phyloP scores from a whole-genome alignment of 164 flowering plant species.

The Dillenia turbinata region DNA sequence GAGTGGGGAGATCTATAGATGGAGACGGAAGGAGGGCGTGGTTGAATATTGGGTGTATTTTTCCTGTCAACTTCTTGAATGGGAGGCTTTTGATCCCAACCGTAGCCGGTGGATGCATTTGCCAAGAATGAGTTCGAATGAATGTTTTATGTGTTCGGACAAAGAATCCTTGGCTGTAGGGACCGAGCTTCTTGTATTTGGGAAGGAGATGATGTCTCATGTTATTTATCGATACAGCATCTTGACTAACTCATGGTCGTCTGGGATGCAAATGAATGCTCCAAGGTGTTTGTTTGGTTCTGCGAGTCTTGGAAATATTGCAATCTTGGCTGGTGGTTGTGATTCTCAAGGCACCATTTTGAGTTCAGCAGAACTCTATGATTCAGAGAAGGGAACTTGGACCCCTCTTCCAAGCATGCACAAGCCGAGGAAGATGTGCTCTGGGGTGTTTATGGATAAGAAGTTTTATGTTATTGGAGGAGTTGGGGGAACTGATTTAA shows the following conservation, averaged over 20 bases:
- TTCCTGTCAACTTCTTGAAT: slow-evolving; percentile 70
- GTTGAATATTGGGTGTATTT: slow-evolving; percentile 94
- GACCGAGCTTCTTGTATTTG: slow-evolving; percentile 93
- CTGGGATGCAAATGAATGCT: slow-evolving; percentile 67
- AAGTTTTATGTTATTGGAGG: slow-evolving; percentile 96
- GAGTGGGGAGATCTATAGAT: slow-evolving; percentile 65
- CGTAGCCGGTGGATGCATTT: slow-evolving; percentile 74
- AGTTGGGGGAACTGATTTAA: slow-evolving; percentile 43
- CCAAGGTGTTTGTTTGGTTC: slow-evolving; percentile 94
- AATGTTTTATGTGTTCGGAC: slow-evolving; percentile 74
- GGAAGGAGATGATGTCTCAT: slow-evolving; percentile 55
- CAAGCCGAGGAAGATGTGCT: slow-evolving; percentile 87
- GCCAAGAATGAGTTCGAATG: slow-evolving; percentile 68
- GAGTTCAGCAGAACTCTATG: slow-evolving; percentile 74
- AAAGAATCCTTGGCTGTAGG: slow-evolving; percentile 97
- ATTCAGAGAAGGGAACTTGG: slow-evolving; percentile 73
- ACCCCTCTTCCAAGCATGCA: slow-evolving; percentile 65
- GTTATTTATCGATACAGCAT: slow-evolving; percentile 76
- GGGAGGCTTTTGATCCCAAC: slow-evolving; percentile 91
- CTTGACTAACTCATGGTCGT: slow-evolving; percentile 74
- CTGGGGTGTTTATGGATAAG: slow-evolving; percentile 85
- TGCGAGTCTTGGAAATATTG: slow-evolving; percentile 84
- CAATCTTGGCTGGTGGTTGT: slow-evolving; percentile 90
- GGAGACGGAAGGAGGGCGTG: slow-evolving; percentile 51
- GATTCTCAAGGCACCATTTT: slow-evolving; percentile 60